Conservation (phyloP, 441 rosid genomes). For the Bocquillonia castaneifolia region DNA sequence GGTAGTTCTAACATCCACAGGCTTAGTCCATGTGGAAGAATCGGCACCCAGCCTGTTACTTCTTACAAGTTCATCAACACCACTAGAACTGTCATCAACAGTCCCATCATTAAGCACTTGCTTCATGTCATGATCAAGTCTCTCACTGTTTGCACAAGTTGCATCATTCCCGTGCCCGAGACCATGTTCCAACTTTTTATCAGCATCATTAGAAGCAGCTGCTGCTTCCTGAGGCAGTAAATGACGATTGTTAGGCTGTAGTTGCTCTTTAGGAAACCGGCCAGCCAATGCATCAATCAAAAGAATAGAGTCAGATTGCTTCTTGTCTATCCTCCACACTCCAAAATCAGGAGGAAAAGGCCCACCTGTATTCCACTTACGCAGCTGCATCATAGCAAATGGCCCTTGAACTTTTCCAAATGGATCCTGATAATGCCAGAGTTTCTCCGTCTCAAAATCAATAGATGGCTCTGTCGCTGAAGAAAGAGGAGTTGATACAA, state of each 20-base stretch:
- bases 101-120: slow-evolving; percentile 36
- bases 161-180: slow-evolving; percentile 29
- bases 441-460: slow-evolving; percentile 45
- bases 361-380: slow-evolving; percentile 67
- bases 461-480: slow-evolving; percentile 38
- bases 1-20: slow-evolving; percentile 33
- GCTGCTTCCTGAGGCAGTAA: slow-evolving; percentile 30
- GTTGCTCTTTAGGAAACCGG: slow-evolving; percentile 27
- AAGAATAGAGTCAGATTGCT: slow-evolving; percentile 61
- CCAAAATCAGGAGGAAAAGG: slow-evolving; percentile 66
- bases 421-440: slow-evolving; percentile 94
- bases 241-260: slow-evolving; percentile 22
- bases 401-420: slow-evolving; percentile 86
- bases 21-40: slow-evolving; percentile 36
- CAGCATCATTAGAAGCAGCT: slow-evolving; percentile 30
- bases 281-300: slow-evolving; percentile 72
- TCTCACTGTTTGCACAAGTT: slow-evolving; percentile 31
- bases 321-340: slow-evolving; percentile 73
- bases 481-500: slow-evolving; percentile 34
- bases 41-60: slow-evolving; percentile 28
- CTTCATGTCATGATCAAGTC: slow-evolving; percentile 41
- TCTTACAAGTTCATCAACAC: slow-evolving; percentile 28
- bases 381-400: slow-evolving; percentile 63
- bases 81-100: slow-evolving; percentile 36
- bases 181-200: slow-evolving; percentile 26